Conservation (phyloP, 164 flowering plant genomes). For the Cinnamomum micranthum region DNA sequence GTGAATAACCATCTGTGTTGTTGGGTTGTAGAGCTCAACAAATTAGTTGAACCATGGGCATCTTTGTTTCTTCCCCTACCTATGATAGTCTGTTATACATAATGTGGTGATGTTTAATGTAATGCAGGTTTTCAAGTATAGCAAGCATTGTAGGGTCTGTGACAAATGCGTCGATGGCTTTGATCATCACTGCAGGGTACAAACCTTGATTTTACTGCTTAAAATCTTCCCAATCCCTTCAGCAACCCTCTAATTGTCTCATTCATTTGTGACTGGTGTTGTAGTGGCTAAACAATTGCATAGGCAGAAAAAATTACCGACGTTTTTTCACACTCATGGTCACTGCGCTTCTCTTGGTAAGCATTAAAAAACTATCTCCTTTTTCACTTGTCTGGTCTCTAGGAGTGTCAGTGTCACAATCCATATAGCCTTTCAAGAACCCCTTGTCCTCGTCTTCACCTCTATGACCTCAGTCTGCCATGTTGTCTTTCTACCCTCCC, state of each 20-base stretch:
- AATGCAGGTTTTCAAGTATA: conserved; percentile 88
- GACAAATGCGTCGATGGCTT: conserved; percentile 96
- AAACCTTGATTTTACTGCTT: conserved; percentile 4
- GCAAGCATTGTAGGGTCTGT: conserved; percentile 99
- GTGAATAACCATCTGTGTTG: neutral
- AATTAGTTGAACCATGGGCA: neutral
- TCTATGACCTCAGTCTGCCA: neutral
- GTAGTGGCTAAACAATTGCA: conserved; percentile 98
- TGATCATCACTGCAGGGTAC: conserved; percentile 99
- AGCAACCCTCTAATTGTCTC: conserved; percentile 10
- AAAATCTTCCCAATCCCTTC: conserved; percentile 1
- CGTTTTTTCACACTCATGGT: conserved; percentile 93
- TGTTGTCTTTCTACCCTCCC: neutral
- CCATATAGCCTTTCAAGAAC: neutral
- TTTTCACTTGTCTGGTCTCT: neutral
- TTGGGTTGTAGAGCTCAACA: neutral
- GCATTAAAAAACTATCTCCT: conserved; percentile 21
- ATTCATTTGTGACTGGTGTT: conserved; percentile 23
- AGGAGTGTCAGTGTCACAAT: conserved; percentile 1
- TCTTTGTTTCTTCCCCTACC: neutral
- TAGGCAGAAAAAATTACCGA: conserved; percentile 84
- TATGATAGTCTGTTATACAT: neutral
- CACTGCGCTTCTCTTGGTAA: conserved; percentile 87
- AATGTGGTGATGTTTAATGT: neutral
- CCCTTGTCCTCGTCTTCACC: neutral